A percentile compares a stretch with the other conserved stretches of the same genome.
phyloP scores from a whole-genome alignment of 176 grass and related monocot species.

The Aegilops umbellulata region DNA sequence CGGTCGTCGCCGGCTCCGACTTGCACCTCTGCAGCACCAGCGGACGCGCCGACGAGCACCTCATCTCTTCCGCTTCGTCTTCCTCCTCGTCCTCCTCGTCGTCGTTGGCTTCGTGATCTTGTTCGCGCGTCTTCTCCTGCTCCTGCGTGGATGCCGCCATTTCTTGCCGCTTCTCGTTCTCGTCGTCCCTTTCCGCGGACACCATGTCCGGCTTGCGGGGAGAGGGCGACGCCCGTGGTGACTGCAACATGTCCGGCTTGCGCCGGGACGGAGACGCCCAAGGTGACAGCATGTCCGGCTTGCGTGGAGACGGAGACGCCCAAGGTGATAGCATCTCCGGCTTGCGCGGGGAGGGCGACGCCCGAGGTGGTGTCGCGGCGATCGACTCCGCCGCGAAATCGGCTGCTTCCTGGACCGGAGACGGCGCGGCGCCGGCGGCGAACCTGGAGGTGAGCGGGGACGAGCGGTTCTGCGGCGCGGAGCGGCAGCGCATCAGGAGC shows the following conservation, averaged over 20 bases:
- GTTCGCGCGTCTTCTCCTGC: neutral
- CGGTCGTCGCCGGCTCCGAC: conserved; percentile 80
- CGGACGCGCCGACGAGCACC: conserved; percentile 84
- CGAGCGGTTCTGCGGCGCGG: conserved; percentile 81
- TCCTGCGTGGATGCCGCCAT: neutral
- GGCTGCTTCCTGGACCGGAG: conserved; percentile 9
- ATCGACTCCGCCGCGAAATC: neutral
- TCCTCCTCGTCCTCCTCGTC: conserved; percentile 20
- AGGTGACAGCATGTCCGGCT: neutral
- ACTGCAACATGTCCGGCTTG: conserved; percentile 6
- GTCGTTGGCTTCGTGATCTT: neutral
- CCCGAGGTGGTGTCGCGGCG: neutral
- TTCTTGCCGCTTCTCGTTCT: neutral
- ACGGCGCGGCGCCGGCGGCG: conserved; percentile 29
- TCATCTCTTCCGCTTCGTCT: conserved; percentile 57
- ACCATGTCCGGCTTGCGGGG: conserved; percentile 27
- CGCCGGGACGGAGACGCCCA: conserved; percentile 7
- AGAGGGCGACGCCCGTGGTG: neutral
- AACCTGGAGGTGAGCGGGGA: conserved; percentile 51
- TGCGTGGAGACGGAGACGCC: conserved; percentile 9
- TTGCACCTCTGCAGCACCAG: conserved; percentile 82
- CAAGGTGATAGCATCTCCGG: neutral
- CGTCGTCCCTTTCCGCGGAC: neutral
- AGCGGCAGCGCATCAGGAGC: conserved; percentile 93
- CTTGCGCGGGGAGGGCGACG: conserved; percentile 14